A percentile compares a stretch with the other conserved stretches of the same genome.
Evolutionary conservation across 1,284 basidiomycete genomes (phyloP).

Genomic region (Microbotryum violaceum): DNA sequence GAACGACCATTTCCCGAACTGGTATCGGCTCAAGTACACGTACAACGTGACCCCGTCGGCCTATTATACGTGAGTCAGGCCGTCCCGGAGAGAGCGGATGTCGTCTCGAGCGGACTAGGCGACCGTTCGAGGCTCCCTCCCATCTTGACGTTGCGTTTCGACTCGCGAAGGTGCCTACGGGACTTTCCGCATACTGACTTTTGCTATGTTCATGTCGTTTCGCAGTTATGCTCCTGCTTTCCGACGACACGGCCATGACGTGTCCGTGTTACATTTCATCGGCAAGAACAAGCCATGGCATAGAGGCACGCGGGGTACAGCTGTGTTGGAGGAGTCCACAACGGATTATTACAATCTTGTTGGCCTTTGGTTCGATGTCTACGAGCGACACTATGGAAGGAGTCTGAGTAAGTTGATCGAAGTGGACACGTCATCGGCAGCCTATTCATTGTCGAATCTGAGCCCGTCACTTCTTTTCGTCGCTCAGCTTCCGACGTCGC

Average conservation of each 20-base stretch:
- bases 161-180: too few relatives aligned
- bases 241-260: slow-evolving; percentile 78
- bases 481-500: too few relatives aligned
- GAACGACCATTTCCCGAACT: slow-evolving; percentile 79
- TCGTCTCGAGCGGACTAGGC: too few relatives aligned
- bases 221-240: slow-evolving; percentile 87
- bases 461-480: too few relatives aligned
- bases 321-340: slow-evolving; percentile 34
- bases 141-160: too few relatives aligned
- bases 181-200: slow-evolving; percentile 18
- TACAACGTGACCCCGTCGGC: slow-evolving; percentile 98
- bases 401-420: slow-evolving; percentile 29
- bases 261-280: slow-evolving; percentile 89
- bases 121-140: neutral
- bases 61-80: slow-evolving; percentile 72
- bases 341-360: slow-evolving; percentile 69
- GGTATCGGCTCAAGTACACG: slow-evolving; percentile 87
- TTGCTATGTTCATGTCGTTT: slow-evolving; percentile 30
- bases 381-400: slow-evolving; percentile 71
- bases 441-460: neutral
- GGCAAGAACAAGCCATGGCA: slow-evolving; percentile 89
- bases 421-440: slow-evolving; percentile 25
- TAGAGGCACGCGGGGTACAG: slow-evolving; percentile 42
- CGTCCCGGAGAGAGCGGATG: too few relatives aligned
- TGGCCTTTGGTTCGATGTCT: slow-evolving; percentile 82